A percentile compares a stretch with the other conserved stretches of the same genome.
Conservation (phyloP, 257 asterid genomes). For the Solanum habrochaites region DNA sequence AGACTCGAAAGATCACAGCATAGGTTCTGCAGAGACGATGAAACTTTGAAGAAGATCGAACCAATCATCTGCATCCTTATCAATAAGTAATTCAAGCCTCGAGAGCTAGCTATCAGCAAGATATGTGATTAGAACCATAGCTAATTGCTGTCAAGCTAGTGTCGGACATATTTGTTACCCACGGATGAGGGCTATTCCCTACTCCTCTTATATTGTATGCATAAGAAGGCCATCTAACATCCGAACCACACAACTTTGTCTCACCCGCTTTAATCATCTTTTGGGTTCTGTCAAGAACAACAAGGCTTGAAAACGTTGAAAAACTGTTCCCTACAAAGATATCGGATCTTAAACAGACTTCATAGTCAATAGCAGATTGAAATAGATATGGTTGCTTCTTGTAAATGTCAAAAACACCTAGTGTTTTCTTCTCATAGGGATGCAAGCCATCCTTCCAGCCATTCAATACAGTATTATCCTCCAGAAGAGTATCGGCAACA, state of each 20-base stretch:
- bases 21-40: background rate
- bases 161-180: constrained; percentile 85
- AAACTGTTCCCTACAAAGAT: constrained; percentile 85
- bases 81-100: background rate
- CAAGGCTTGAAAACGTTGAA: constrained; percentile 88
- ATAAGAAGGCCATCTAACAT: constrained; percentile 54
- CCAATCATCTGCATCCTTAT: background rate
- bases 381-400: constrained; percentile 64
- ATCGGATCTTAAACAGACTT: constrained; percentile 80
- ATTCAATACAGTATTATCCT: constrained; percentile 41
- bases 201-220: constrained; percentile 58
- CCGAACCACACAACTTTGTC: constrained; percentile 31
- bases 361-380: constrained; percentile 83
- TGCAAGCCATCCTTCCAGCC: constrained; percentile 74
- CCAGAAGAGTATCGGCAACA: constrained; percentile 84
- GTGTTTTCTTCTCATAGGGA: constrained; percentile 66
- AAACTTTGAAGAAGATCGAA: background rate
- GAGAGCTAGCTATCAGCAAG: constrained; percentile 27
- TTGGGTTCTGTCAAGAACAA: constrained; percentile 84
- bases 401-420: constrained; percentile 52
- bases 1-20: background rate
- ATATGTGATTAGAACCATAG: constrained; percentile 62
- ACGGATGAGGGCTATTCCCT: constrained; percentile 39
- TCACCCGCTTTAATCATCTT: constrained; percentile 36
- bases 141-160: constrained; percentile 67